phyloP scores from a whole-genome alignment of 225 moss, liverwort and hornwort species.

The Polytrichum commune region DNA sequence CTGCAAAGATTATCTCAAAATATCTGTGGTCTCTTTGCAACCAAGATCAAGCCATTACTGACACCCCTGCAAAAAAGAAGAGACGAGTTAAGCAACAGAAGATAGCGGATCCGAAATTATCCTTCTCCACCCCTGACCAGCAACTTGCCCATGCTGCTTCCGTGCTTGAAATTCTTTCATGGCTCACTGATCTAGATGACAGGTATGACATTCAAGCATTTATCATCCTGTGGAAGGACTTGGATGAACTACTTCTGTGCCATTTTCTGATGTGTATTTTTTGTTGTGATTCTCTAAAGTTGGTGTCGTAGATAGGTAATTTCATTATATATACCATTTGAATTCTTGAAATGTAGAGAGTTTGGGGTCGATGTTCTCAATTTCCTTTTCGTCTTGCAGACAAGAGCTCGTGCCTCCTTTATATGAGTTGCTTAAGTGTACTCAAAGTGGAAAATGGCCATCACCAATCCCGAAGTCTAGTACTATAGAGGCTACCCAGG shows the following conservation, averaged over 20 bases:
- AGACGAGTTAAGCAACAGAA: constrained; percentile 23
- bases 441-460: constrained; percentile 51
- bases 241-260: too few species aligned
- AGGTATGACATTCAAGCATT: constrained; percentile 19
- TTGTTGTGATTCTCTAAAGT: too few species aligned
- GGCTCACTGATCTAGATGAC: constrained; percentile 47
- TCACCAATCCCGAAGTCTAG: constrained; percentile 13
- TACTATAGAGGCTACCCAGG: constrained; percentile 20
- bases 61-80: constrained; percentile 52
- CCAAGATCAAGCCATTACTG: constrained; percentile 15
- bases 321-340: too few species aligned
- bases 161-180: constrained; percentile 43
- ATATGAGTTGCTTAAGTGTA: constrained; percentile 56
- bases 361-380: neutral
- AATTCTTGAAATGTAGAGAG: too few species aligned
- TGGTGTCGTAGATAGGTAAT: too few species aligned
- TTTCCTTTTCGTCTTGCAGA: constrained; percentile 33
- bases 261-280: too few species aligned
- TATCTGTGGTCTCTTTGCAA: constrained; percentile 30
- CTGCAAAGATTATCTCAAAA: constrained; percentile 24
- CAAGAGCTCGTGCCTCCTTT: constrained; percentile 61
- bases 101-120: constrained; percentile 8
- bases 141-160: constrained; percentile 34
- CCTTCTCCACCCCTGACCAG: constrained; percentile 36
- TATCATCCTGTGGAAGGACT: too few species aligned